These are phyloP conservation scores for Huiozyma naganishii DNA, from an alignment of 805 yeast genomes.

Conservation along the genomic window DNA sequence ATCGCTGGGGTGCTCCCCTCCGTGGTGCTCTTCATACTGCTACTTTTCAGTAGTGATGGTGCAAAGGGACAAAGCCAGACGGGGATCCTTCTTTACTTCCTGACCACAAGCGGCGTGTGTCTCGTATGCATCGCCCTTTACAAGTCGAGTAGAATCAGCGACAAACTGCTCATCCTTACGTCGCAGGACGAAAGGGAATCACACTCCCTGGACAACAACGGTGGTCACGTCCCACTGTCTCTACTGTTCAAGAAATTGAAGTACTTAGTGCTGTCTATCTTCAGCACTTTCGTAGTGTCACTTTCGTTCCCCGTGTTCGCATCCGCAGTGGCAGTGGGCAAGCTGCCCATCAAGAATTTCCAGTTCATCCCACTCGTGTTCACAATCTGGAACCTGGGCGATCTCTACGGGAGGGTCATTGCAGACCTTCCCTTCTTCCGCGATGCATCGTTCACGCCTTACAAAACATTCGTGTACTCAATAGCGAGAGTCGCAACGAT, in stretches of 20 bases:
- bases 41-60: constrained; percentile 28
- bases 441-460: constrained; percentile 13
- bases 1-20: constrained; percentile 90
- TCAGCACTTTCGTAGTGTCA: constrained; percentile 63
- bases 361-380: constrained; percentile 69
- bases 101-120: constrained; percentile 24
- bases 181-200: not conserved
- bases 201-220: not conserved
- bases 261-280: constrained; percentile 56
- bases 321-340: constrained; percentile 44
- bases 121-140: constrained; percentile 16
- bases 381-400: constrained; percentile 84
- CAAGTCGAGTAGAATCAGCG: constrained; percentile 17
- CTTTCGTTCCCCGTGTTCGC: constrained; percentile 85
- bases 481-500: constrained; percentile 46
- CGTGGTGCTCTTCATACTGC: constrained; percentile 36
- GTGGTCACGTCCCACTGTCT: constrained; percentile 44
- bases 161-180: constrained; percentile 2
- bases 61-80: constrained; percentile 7
- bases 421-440: constrained; percentile 35
- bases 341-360: constrained; percentile 20
- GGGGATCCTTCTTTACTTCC: constrained; percentile 29
- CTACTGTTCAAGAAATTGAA: constrained; percentile 53
- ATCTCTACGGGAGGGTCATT: constrained; percentile 62
- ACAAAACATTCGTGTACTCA: constrained; percentile 42